These are phyloP conservation scores for Abortiporus biennis DNA, from an alignment of 1,284 basidiomycete species.

Conservation along the genomic window DNA sequence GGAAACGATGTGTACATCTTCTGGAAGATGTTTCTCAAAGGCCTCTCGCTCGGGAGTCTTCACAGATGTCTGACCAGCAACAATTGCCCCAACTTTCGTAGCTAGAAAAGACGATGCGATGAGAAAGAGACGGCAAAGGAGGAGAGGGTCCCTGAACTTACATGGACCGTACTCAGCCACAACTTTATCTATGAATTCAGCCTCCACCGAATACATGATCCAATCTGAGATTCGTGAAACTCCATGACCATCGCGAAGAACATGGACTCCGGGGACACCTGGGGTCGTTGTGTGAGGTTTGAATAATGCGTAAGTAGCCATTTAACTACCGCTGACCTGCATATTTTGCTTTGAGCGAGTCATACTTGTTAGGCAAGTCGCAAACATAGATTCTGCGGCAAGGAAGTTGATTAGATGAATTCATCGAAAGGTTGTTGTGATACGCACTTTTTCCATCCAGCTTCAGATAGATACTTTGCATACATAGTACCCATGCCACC, in stretches of 20 bases:
- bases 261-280: conserved; percentile 55
- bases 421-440: background rate
- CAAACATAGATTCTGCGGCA: conserved; percentile 83
- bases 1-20: conserved; percentile 86
- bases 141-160: conserved; percentile 31
- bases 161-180: conserved; percentile 91
- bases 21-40: conserved; percentile 86
- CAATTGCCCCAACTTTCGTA: conserved; percentile 89
- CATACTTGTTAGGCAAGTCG: conserved; percentile 78
- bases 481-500: conserved; percentile 97
- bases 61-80: conserved; percentile 94
- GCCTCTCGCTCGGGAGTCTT: conserved; percentile 92
- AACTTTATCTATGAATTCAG: conserved; percentile 81
- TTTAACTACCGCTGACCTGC: conserved; percentile 56
- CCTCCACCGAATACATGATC: conserved; percentile 72
- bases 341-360: conserved; percentile 58
- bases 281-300: conserved; percentile 9
- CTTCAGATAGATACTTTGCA: conserved; percentile 66
- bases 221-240: conserved; percentile 26
- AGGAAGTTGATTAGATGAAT: background rate
- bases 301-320: too few species aligned
- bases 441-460: conserved; percentile 81
- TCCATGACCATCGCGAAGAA: conserved; percentile 30
- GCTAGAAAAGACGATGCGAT: conserved; percentile 38
- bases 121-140: background rate